phyloP scores from a whole-genome alignment of 2,329 filamentous ascomycete genomes.

The Coleophoma crateriformis region DNA sequence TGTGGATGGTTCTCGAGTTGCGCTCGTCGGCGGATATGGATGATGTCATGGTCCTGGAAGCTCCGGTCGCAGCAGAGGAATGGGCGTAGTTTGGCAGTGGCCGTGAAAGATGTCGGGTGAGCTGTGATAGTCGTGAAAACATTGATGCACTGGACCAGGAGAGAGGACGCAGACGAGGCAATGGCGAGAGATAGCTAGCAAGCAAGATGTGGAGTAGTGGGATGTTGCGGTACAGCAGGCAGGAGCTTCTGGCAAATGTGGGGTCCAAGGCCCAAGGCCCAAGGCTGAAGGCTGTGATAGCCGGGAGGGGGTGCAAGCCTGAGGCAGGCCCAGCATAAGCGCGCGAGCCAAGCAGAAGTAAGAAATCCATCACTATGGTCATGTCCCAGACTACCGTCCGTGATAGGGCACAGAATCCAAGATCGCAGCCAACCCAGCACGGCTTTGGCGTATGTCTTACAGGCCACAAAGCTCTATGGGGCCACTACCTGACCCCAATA shows the following conservation, averaged over 20 bases:
- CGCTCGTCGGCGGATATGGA: conserved; percentile 46
- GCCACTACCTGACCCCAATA: too few species aligned
- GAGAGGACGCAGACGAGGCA: neutral
- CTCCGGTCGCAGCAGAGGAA: conserved; percentile 20
- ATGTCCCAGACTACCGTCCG: too few species aligned
- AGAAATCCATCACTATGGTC: too few species aligned
- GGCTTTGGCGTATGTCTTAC: too few species aligned
- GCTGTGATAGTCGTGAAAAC: conserved; percentile 70
- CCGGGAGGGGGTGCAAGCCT: too few species aligned
- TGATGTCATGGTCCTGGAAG: conserved; percentile 36
- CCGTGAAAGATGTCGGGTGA: conserved; percentile 66
- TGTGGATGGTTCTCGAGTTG: conserved; percentile 68
- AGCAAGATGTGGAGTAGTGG: neutral
- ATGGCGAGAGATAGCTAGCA: neutral
- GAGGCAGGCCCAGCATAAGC: too few species aligned
- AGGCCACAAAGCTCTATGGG: too few species aligned
- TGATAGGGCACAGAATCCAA: too few species aligned
- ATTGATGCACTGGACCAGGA: conserved; percentile 38
- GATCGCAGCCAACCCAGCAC: too few species aligned
- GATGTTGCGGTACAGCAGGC: neutral
- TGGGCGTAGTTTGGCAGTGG: conserved; percentile 53
- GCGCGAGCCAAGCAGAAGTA: too few species aligned
- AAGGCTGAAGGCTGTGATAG: too few species aligned
- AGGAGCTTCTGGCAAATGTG: neutral
- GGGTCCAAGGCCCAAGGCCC: too few species aligned